Base-by-base conservation (phyloP, 108 stramenopile genomes). In the Aurantiochytrium sp. region DNA sequence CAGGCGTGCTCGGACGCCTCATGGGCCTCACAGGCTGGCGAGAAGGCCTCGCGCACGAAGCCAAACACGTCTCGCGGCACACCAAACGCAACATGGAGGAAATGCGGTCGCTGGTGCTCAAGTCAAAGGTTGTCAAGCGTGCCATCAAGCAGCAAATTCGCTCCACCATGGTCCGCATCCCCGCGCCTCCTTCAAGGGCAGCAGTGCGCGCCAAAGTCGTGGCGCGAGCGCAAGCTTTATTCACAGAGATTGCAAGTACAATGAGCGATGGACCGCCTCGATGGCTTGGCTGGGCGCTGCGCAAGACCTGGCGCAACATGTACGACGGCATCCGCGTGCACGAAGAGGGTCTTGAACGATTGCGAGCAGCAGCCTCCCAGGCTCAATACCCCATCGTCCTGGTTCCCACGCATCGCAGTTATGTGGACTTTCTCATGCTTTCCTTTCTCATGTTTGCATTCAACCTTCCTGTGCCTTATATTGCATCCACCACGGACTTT, bases 251-350 rank as follows among this genome's bases (percentile, higher is more conserved):
- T 25, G 76, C 76, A 21, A 83, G 76, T 45, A 83, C 76, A 47
- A 53, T 83, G 76, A 28, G 14, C n/a, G 76, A 83, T 4, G 45
- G 49, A 8, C 76, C 76, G n/a, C 76, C 76, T 6, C 45, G 76
- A 10, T 47, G 49, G 51, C 51, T 83, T 23, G 76, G 76, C n/a
- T 83, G 76, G 76, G 76, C 76, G 28, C 51, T 83, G 45, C 76
- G 76, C 25, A 83, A 83, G 76, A 83, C 28, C 18, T 83, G 76
- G 76, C 76, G 76, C 45, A 47, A 83, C n/a, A 47, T 83, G 76
- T 83, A 83, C 51, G 76, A 83, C 6, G 76, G 76, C 19, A 83
- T 83, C 51, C 6, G 76, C 10, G 76, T 83, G 76, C 76, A 83
- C 51, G 76, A 83, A 35, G 76, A 83, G 51, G 76, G 76, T 12